phyloP scores from a whole-genome alignment of 2,329 filamentous ascomycete genomes.

The Simplicillium aogashimaense region DNA sequence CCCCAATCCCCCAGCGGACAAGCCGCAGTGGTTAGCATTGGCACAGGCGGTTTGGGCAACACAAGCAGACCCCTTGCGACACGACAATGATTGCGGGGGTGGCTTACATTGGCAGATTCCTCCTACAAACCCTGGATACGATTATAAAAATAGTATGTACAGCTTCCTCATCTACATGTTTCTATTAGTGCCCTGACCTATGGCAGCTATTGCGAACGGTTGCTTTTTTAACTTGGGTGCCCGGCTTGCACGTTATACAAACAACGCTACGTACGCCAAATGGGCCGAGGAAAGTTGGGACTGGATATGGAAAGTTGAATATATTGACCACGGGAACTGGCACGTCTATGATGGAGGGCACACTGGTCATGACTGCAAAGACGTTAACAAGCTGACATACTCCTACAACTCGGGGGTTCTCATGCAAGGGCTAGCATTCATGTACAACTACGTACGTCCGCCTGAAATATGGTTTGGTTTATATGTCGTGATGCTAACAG shows the following conservation, averaged over 20 bases:
- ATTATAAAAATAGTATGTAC: slow-evolving; percentile 40
- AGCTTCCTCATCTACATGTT: too few species aligned
- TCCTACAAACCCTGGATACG: slow-evolving; percentile 55
- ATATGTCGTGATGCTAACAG: not conserved
- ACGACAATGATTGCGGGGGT: slow-evolving; percentile 47
- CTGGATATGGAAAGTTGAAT: slow-evolving; percentile 43
- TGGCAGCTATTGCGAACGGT: slow-evolving; percentile 46
- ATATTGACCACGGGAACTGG: slow-evolving; percentile 50
- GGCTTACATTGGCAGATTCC: slow-evolving; percentile 75
- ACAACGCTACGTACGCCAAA: slow-evolving; percentile 53
- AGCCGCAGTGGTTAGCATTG: slow-evolving; percentile 62
- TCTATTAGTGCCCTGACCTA: too few species aligned
- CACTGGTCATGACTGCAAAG: slow-evolving; percentile 46
- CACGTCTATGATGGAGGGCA: slow-evolving; percentile 57
- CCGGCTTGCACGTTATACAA: slow-evolving; percentile 62
- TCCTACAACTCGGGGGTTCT: slow-evolving; percentile 57
- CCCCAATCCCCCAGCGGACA: slow-evolving; percentile 45
- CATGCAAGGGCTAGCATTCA: slow-evolving; percentile 52
- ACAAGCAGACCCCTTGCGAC: slow-evolving; percentile 18
- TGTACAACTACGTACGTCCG: slow-evolving; percentile 52
- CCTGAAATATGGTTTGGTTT: not conserved
- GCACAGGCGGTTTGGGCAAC: slow-evolving; percentile 56
- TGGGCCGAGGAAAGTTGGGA: slow-evolving; percentile 54
- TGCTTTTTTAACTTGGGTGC: slow-evolving; percentile 57
- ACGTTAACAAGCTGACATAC: slow-evolving; percentile 53